Evolutionary conservation across 2,329 filamentous ascomycete genomes (phyloP).

Genomic region (Talaromyces sp.): DNA sequence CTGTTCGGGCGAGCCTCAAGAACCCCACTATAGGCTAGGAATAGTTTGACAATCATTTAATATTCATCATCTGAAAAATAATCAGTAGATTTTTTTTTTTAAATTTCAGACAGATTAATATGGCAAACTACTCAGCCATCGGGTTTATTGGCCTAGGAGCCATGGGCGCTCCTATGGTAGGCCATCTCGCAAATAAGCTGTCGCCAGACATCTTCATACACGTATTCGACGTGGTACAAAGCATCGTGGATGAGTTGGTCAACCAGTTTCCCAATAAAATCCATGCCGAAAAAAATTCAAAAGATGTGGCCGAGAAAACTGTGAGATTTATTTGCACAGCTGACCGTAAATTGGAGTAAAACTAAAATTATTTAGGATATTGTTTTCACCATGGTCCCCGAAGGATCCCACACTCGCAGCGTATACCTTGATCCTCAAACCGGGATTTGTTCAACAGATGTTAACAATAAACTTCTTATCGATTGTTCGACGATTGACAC

Average conservation of each 20-base stretch:
- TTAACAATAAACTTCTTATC: conserved; percentile 45
- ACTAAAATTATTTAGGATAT: conserved; percentile 34
- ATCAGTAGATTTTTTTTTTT: background rate
- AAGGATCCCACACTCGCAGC: conserved; percentile 47
- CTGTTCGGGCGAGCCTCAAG: background rate
- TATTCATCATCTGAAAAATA: background rate
- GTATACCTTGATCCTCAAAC: conserved; percentile 46
- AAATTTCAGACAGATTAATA: background rate
- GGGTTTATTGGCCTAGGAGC: conserved; percentile 53
- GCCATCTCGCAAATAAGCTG: conserved; percentile 47
- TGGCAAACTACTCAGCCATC: conserved; percentile 8
- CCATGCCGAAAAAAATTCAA: conserved; percentile 38
- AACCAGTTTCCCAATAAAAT: conserved; percentile 37
- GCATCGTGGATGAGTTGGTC: conserved; percentile 40
- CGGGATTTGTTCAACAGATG: conserved; percentile 40
- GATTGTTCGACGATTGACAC: conserved; percentile 57
- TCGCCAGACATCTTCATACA: conserved; percentile 40
- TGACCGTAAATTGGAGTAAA: background rate
- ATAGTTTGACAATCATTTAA: background rate
- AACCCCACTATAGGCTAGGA: background rate
- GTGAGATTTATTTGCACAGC: conserved; percentile 27
- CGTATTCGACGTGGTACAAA: conserved; percentile 46
- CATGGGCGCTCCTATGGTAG: conserved; percentile 53
- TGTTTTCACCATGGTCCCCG: conserved; percentile 52
- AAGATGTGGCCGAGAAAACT: conserved; percentile 47